Percentiles rank a stretch among this genome's conserved stretches.
Conservation (phyloP, 1,284 basidiomycete genomes). For the Gastroboletus turbinatus region DNA sequence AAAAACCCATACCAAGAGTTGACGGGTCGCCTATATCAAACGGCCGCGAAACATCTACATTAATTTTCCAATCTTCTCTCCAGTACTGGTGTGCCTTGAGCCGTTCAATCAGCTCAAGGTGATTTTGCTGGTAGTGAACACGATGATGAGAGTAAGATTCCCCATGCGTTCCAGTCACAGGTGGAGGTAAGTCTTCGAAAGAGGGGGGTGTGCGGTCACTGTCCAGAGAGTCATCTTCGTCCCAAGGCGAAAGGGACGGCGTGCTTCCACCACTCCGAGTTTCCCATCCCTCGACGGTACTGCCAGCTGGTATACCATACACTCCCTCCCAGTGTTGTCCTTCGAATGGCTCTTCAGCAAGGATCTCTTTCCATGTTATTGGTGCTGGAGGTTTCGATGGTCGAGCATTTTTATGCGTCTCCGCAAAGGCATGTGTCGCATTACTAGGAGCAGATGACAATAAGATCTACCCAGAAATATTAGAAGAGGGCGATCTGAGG, state of each 20-base stretch:
- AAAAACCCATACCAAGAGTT: conserved; percentile 51
- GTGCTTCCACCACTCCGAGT: conserved; percentile 45
- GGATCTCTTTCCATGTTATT: conserved; percentile 72
- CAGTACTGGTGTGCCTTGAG: conserved; percentile 67
- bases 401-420: conserved; percentile 47
- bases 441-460: conserved; percentile 53
- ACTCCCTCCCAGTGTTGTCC: conserved; percentile 77
- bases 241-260: conserved; percentile 50
- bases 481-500: background rate
- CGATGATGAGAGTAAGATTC: conserved; percentile 6
- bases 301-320: conserved; percentile 45
- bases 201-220: conserved; percentile 26
- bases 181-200: conserved; percentile 34
- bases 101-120: conserved; percentile 54
- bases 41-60: conserved; percentile 39
- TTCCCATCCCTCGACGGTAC: conserved; percentile 44
- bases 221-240: conserved; percentile 34
- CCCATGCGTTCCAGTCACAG: conserved; percentile 33
- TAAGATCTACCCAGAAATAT: conserved; percentile 43
- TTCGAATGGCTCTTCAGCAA: conserved; percentile 75
- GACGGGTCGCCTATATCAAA: conserved; percentile 69
- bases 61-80: conserved; percentile 58
- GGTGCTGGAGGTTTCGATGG: conserved; percentile 42
- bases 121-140: conserved; percentile 37
- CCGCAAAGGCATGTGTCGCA: conserved; percentile 50